Conservation (phyloP, 1,284 basidiomycete species). For the Ceratobasidium sp. region DNA sequence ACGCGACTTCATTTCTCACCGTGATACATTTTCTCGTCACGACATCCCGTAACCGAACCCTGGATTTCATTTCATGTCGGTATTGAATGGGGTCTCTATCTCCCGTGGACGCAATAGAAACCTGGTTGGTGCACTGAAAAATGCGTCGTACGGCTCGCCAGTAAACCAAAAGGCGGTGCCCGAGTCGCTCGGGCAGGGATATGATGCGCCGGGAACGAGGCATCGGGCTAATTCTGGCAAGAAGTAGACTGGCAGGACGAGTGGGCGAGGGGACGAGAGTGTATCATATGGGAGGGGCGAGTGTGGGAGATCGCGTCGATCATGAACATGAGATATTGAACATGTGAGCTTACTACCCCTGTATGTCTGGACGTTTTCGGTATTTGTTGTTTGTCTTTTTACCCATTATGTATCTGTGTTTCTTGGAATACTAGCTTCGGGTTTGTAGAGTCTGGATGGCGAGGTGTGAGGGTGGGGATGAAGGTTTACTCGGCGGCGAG, state of each 20-base stretch:
- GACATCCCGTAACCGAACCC: not conserved
- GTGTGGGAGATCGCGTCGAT: no score
- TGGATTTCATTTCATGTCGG: not conserved
- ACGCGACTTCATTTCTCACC: no score
- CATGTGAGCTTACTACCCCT: not conserved
- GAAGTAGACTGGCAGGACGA: conserved; percentile 7
- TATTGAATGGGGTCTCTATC: no score
- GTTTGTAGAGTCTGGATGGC: conserved; percentile 3
- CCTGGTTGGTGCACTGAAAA: conserved; percentile 32
- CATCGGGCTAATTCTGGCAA: conserved; percentile 17
- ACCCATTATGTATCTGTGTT: conserved; percentile 2
- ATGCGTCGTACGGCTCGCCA: conserved; percentile 30
- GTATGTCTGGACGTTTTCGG: not conserved
- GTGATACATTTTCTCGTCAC: not conserved
- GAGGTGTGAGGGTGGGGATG: not conserved
- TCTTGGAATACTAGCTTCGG: conserved; percentile 13
- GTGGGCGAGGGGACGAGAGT: no score
- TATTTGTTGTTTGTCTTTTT: not conserved
- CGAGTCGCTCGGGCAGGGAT: conserved; percentile 13
- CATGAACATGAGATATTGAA: no score
- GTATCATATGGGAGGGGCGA: no score
- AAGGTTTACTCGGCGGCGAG: not conserved
- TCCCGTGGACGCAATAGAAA: not conserved
- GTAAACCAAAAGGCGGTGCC: conserved; percentile 26
- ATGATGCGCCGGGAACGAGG: conserved; percentile 19